Evolutionary conservation across 2,329 filamentous ascomycete species (phyloP).

Genomic region (Fusarium subglutinans): DNA sequence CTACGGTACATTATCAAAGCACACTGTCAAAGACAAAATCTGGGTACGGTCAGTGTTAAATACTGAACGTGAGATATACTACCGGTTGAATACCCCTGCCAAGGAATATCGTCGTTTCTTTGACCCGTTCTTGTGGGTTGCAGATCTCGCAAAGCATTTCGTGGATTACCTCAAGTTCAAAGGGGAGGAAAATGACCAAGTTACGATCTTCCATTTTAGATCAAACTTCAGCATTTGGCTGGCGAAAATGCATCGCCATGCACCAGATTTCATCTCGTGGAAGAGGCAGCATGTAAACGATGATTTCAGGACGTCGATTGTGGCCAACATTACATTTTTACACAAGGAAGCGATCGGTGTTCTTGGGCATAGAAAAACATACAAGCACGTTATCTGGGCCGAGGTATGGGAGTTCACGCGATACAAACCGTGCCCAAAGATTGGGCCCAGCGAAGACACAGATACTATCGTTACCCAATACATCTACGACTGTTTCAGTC

Average conservation of each 20-base stretch:
- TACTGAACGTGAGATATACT: constrained; percentile 63
- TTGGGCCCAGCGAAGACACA: not conserved
- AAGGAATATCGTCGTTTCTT: constrained; percentile 71
- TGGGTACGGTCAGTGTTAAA: constrained; percentile 70
- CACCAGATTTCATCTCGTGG: constrained; percentile 64
- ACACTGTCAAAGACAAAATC: constrained; percentile 62
- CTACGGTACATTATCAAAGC: constrained; percentile 61
- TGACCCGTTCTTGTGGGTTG: constrained; percentile 74
- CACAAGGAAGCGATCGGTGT: constrained; percentile 70
- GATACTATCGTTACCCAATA: constrained; percentile 76
- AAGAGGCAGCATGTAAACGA: constrained; percentile 52
- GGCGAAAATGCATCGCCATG: constrained; percentile 51
- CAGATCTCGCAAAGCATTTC: constrained; percentile 75
- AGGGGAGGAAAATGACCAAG: constrained; percentile 42
- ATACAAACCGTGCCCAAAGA: constrained; percentile 43
- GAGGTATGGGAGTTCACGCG: constrained; percentile 55
- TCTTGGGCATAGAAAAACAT: constrained; percentile 44
- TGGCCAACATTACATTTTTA: constrained; percentile 70
- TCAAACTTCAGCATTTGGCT: constrained; percentile 68
- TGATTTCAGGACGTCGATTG: constrained; percentile 72
- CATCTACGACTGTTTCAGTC: constrained; percentile 69
- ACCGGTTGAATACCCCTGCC: constrained; percentile 66
- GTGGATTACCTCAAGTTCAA: constrained; percentile 69
- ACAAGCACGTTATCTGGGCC: constrained; percentile 61
- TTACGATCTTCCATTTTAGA: constrained; percentile 67